Conservation (phyloP, 1,139 yeast species). For the Yamadazyma trypodendri region DNA sequence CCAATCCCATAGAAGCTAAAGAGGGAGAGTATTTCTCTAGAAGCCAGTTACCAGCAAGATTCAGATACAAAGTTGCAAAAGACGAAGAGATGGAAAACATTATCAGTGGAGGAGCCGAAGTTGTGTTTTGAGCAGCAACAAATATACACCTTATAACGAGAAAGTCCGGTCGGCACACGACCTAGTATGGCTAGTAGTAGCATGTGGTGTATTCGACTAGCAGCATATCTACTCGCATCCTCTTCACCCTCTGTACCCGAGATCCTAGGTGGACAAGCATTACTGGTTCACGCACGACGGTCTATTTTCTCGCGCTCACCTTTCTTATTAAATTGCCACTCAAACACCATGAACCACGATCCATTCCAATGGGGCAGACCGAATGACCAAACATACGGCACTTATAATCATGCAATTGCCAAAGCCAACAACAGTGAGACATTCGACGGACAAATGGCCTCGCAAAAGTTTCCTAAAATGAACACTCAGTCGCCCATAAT, state of each 20-base stretch:
- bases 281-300: too few species aligned
- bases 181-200: background rate
- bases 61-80: constrained; percentile 61
- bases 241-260: too few species aligned
- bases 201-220: too few species aligned
- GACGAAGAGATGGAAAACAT: constrained; percentile 72
- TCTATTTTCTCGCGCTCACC: background rate
- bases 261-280: too few species aligned
- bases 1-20: constrained; percentile 38
- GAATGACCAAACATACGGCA: constrained; percentile 73
- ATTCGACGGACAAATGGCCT: constrained; percentile 10
- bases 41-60: constrained; percentile 65
- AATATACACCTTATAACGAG: background rate
- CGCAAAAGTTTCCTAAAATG: constrained; percentile 59
- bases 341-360: constrained; percentile 80
- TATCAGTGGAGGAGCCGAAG: constrained; percentile 74
- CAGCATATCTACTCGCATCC: too few species aligned
- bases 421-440: constrained; percentile 35
- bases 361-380: constrained; percentile 97
- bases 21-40: constrained; percentile 57
- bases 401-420: constrained; percentile 72
- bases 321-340: constrained; percentile 8
- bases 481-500: constrained; percentile 93
- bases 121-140: constrained; percentile 28
- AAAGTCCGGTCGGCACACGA: too few species aligned